Evolutionary conservation across 495 filamentous ascomycete genomes (phyloP).

Genomic region (Apodospora peruviana): DNA sequence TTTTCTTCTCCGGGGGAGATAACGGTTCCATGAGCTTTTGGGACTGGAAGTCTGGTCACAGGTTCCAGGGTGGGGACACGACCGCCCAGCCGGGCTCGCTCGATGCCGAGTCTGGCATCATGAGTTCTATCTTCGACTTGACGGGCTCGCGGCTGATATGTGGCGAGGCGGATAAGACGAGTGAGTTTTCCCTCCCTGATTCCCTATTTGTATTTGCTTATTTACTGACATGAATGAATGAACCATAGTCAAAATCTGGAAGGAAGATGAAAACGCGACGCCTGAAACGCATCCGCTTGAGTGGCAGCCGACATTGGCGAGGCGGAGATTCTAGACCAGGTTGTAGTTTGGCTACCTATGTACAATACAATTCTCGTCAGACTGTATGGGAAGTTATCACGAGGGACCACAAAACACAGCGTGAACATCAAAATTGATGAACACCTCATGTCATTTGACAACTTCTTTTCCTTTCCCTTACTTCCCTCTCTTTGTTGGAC

Average conservation of each 20-base stretch:
- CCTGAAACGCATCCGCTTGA: constrained; percentile 86
- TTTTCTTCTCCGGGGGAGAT: constrained; percentile 91
- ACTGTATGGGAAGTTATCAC: too few relatives aligned
- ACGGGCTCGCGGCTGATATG: constrained; percentile 86
- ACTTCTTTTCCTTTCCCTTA: too few relatives aligned
- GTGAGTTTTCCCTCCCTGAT: constrained; percentile 31
- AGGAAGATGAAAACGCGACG: constrained; percentile 81
- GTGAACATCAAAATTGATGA: too few relatives aligned
- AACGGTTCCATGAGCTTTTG: constrained; percentile 97
- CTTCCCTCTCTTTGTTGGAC: too few relatives aligned
- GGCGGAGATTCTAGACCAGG: constrained; percentile 33
- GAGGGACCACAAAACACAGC: too few relatives aligned
- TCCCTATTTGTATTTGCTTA: too few relatives aligned
- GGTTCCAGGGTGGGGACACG: constrained; percentile 81
- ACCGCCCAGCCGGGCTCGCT: constrained; percentile 90
- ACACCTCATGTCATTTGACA: too few relatives aligned
- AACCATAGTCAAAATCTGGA: constrained; percentile 83
- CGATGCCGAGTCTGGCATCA: constrained; percentile 90
- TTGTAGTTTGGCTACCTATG: too few relatives aligned
- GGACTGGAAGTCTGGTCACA: constrained; percentile 97
- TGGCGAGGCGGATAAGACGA: constrained; percentile 95
- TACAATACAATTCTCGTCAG: too few relatives aligned
- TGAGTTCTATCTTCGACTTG: constrained; percentile 84
- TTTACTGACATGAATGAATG: too few relatives aligned
- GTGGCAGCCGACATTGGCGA: constrained; percentile 81